Evolutionary conservation across 257 asterid species (phyloP).

Genomic region (Striga asiatica): DNA sequence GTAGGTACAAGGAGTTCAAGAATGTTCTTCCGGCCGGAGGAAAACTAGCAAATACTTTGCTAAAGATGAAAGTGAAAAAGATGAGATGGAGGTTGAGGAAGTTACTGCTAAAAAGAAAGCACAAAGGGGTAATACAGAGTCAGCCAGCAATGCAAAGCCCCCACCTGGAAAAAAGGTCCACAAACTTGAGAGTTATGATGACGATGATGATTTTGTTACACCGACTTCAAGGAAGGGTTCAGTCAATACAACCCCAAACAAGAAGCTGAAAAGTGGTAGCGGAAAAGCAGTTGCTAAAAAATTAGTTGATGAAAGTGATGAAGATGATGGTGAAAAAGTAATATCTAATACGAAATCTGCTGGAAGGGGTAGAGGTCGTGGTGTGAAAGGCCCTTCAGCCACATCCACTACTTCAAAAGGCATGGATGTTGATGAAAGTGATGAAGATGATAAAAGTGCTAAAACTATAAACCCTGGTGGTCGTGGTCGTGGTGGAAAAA

Average conservation of each 20-base stretch:
- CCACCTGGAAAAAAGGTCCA: conserved; percentile 45
- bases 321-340: conserved; percentile 37
- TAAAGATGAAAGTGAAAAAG: conserved; percentile 35
- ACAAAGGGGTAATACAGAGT: conserved; percentile 23
- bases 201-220: conserved; percentile 56
- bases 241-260: conserved; percentile 49
- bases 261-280: conserved; percentile 58
- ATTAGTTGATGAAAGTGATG: conserved; percentile 40
- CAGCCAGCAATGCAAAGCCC: conserved; percentile 30
- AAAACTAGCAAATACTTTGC: conserved; percentile 91
- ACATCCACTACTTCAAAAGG: conserved; percentile 25
- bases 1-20: conserved; percentile 53
- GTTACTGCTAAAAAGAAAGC: conserved; percentile 47
- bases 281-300: conserved; percentile 52
- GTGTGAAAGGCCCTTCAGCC: conserved; percentile 42
- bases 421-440: conserved; percentile 44
- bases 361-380: conserved; percentile 84
- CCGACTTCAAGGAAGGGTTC: conserved; percentile 37
- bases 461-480: conserved; percentile 65
- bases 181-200: conserved; percentile 58
- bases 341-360: conserved; percentile 46
- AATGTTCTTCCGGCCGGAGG: conserved; percentile 57
- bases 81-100: conserved; percentile 51
- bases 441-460: conserved; percentile 42
- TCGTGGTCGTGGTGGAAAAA: conserved; percentile 88